A percentile compares a stretch with the other conserved stretches of the same genome.
phyloP scores from a whole-genome alignment of 2,329 filamentous ascomycete genomes.

The Rutstroemia sp. region DNA sequence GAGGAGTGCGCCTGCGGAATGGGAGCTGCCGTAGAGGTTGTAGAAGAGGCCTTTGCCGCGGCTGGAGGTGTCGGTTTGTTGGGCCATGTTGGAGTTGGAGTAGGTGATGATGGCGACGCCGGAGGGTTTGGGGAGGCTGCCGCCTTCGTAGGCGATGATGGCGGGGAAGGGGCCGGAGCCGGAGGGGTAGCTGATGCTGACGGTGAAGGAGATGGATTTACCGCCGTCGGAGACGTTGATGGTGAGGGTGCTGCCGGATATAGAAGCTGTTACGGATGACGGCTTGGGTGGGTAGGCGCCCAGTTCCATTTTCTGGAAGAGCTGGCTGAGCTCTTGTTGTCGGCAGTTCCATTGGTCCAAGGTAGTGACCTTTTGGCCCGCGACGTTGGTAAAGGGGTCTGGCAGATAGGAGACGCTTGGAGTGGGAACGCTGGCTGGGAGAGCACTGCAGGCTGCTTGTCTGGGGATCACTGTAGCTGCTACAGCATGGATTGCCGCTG shows the following conservation, averaged over 20 bases:
- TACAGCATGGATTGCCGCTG: background rate
- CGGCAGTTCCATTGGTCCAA: constrained; percentile 43
- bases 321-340: constrained; percentile 39
- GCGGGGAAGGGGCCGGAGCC: constrained; percentile 42
- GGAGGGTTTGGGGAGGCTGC: constrained; percentile 46
- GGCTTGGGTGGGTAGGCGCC: constrained; percentile 41
- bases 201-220: constrained; percentile 39
- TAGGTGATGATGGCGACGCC: constrained; percentile 51
- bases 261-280: constrained; percentile 38
- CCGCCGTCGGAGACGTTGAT: constrained; percentile 39
- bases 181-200: constrained; percentile 35
- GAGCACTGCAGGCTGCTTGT: constrained; percentile 6
- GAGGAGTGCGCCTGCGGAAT: constrained; percentile 50
- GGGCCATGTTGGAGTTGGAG: constrained; percentile 49
- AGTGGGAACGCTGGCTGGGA: constrained; percentile 12
- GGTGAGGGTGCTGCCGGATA: constrained; percentile 36
- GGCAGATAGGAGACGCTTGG: constrained; percentile 18
- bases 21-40: constrained; percentile 46
- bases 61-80: constrained; percentile 38
- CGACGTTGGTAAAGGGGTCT: constrained; percentile 41
- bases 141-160: constrained; percentile 48
- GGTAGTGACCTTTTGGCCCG: constrained; percentile 37
- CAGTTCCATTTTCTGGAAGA: constrained; percentile 44
- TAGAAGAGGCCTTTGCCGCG: constrained; percentile 50
- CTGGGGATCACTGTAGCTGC: background rate